These are phyloP conservation scores for Exophiala sideris DNA, from an alignment of 2,329 filamentous ascomycete species.

Conservation along the genomic window DNA sequence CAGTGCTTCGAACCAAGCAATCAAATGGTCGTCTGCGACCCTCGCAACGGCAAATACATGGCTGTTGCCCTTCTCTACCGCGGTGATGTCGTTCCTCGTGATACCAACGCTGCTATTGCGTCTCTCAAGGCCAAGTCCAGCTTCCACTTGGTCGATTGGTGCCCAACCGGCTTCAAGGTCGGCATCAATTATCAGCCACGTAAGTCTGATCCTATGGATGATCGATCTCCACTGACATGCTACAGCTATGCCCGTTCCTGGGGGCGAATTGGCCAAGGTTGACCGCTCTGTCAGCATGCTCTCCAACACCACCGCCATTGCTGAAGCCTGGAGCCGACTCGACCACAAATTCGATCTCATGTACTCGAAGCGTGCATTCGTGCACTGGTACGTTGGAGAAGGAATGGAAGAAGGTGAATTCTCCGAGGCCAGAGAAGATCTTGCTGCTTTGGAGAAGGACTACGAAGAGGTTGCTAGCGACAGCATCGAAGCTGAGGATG, in stretches of 20 bases:
- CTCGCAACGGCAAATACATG: slow-evolving; percentile 67
- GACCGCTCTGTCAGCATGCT: slow-evolving; percentile 60
- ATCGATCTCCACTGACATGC: slow-evolving; percentile 2
- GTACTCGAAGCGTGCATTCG: slow-evolving; percentile 67
- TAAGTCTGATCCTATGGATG: slow-evolving; percentile 6
- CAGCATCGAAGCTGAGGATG: slow-evolving; percentile 58
- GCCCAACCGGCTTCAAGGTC: slow-evolving; percentile 66
- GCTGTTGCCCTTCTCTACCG: slow-evolving; percentile 64
- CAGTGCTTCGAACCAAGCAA: slow-evolving; percentile 67
- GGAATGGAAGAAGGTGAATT: slow-evolving; percentile 93
- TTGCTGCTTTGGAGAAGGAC: slow-evolving; percentile 80
- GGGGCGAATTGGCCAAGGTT: slow-evolving; percentile 52
- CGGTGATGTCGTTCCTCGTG: slow-evolving; percentile 62
- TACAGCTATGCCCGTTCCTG: slow-evolving; percentile 47
- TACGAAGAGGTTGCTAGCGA: slow-evolving; percentile 82
- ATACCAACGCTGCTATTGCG: slow-evolving; percentile 58
- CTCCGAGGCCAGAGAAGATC: slow-evolving; percentile 79
- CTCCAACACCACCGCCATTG: slow-evolving; percentile 65
- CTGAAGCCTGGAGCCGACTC: slow-evolving; percentile 62
- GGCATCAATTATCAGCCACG: slow-evolving; percentile 64
- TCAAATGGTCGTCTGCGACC: slow-evolving; percentile 68
- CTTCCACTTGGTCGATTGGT: slow-evolving; percentile 67
- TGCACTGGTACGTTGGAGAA: slow-evolving; percentile 78
- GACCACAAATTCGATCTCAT: slow-evolving; percentile 69
- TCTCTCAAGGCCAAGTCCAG: slow-evolving; percentile 62